These are phyloP conservation scores for Clavariopsis aquatica DNA, from an alignment of 495 filamentous ascomycete species.

Conservation along the genomic window DNA sequence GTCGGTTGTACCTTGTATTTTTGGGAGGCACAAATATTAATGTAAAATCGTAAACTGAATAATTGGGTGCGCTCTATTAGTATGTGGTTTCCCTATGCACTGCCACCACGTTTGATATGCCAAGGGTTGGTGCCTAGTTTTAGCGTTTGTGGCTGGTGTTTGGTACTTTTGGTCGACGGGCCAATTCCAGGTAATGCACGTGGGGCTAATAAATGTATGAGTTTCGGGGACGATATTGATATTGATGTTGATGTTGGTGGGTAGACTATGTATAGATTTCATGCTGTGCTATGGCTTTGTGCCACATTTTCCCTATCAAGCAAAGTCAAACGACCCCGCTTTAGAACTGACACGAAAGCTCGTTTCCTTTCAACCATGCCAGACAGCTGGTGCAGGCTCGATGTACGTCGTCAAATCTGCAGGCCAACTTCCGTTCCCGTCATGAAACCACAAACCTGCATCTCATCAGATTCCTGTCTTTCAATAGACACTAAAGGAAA, in stretches of 20 bases:
- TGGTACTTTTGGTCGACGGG: too few relatives aligned
- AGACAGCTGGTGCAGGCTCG: not conserved
- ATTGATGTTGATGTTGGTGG: not conserved
- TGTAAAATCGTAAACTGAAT: too few relatives aligned
- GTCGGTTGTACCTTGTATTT: too few relatives aligned
- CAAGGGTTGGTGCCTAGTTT: not conserved
- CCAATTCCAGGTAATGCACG: too few relatives aligned
- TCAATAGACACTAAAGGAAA: not conserved
- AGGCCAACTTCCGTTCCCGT: not conserved
- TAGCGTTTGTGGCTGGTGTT: too few relatives aligned
- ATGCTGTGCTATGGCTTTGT: too few relatives aligned
- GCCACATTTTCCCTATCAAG: too few relatives aligned
- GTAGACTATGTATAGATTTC: too few relatives aligned
- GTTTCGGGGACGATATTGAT: not conserved
- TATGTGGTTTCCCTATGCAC: not conserved
- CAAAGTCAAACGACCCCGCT: too few relatives aligned
- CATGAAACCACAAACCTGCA: constrained; percentile 12
- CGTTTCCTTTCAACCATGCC: not conserved
- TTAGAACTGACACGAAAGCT: too few relatives aligned
- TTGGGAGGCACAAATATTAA: too few relatives aligned
- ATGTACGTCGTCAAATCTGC: not conserved
- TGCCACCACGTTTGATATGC: not conserved
- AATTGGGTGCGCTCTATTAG: too few relatives aligned
- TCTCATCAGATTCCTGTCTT: not conserved
- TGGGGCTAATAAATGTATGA: not conserved